These are phyloP conservation scores for Aureobasidium sp. DNA, from an alignment of 2,329 filamentous ascomycete species.

Conservation along the genomic window DNA sequence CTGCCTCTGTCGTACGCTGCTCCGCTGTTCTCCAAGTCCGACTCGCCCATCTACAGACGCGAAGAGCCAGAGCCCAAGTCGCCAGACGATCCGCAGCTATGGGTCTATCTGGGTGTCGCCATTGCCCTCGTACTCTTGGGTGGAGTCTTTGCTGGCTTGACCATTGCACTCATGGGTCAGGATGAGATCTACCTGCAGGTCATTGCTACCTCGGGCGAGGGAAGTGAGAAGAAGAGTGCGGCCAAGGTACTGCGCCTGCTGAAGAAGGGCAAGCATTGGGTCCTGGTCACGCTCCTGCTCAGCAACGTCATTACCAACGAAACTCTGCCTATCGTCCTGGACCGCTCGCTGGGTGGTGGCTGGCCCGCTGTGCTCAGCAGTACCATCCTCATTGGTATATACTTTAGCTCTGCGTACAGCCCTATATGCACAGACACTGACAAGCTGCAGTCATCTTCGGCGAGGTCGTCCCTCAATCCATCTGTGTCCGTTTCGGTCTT, in stretches of 20 bases:
- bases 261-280: constrained; percentile 93
- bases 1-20: constrained; percentile 18
- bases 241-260: constrained; percentile 72
- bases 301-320: constrained; percentile 99
- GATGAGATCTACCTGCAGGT: constrained; percentile 98
- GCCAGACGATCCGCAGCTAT: constrained; percentile 55
- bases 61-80: constrained; percentile 24
- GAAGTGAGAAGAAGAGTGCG: constrained; percentile 80
- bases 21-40: constrained; percentile 15
- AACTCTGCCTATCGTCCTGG: constrained; percentile 88
- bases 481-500: constrained; percentile 92
- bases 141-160: constrained; percentile 90
- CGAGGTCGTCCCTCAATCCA: constrained; percentile 89
- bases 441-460: constrained; percentile 78
- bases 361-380: constrained; percentile 91
- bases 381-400: constrained; percentile 83
- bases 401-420: background rate
- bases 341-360: constrained; percentile 86
- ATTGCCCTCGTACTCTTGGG: constrained; percentile 76
- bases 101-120: constrained; percentile 74
- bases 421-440: constrained; percentile 19
- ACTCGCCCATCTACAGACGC: constrained; percentile 14
- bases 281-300: constrained; percentile 84
- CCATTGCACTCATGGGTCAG: constrained; percentile 74
- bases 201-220: constrained; percentile 76